phyloP scores from a whole-genome alignment of 495 filamentous ascomycete species.

The Talaromyces ruber region DNA sequence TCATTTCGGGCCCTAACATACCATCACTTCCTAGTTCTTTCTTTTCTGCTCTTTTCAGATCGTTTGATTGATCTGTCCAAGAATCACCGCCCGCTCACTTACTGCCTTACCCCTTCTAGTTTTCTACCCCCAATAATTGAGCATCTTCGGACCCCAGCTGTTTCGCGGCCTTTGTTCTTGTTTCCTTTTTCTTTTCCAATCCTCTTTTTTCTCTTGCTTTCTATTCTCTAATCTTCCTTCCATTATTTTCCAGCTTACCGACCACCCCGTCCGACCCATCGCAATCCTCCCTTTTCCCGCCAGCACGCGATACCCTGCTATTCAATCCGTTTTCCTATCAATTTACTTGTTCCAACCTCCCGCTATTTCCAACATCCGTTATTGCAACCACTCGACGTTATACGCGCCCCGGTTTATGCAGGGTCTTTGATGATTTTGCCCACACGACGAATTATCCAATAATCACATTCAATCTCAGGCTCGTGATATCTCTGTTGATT shows the following conservation, averaged over 20 bases:
- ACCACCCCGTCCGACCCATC: not conserved
- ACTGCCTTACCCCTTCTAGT: not conserved
- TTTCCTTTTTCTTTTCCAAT: slow-evolving; percentile 13
- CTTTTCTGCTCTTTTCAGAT: not conserved
- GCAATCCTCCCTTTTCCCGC: not conserved
- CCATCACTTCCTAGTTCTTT: slow-evolving; percentile 24
- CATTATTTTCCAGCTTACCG: slow-evolving; percentile 1
- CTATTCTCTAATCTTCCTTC: slow-evolving; percentile 26
- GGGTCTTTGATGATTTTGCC: not conserved
- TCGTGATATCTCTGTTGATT: not conserved
- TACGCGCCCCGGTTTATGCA: not conserved
- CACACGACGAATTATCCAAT: not conserved
- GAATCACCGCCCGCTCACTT: not conserved
- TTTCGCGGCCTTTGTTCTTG: slow-evolving; percentile 14
- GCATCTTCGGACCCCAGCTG: not conserved
- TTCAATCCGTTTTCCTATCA: not conserved
- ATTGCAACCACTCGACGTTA: not conserved
- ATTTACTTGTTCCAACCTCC: not conserved
- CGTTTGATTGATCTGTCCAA: not conserved
- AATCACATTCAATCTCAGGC: not conserved
- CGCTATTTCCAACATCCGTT: not conserved
- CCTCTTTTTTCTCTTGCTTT: slow-evolving; percentile 17
- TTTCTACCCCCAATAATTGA: not conserved
- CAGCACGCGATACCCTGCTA: not conserved
- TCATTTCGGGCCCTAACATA: slow-evolving; percentile 16